Percentiles rank a stretch among this genome's conserved stretches.
Conservation (phyloP, 257 asterid genomes). For the Solanum etuberosum region DNA sequence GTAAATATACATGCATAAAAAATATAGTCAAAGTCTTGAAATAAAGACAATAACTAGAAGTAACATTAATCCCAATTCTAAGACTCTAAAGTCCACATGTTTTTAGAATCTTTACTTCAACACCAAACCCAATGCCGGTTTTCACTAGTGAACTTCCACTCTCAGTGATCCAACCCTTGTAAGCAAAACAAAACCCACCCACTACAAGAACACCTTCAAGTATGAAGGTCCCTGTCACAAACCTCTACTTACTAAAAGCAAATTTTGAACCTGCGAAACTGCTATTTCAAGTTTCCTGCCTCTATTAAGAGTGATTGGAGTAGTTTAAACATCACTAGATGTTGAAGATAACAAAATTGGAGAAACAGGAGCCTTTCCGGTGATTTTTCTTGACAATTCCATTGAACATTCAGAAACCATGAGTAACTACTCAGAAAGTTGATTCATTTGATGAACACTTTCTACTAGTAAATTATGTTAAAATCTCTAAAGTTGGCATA, state of each 20-base stretch:
- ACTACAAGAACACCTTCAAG: no score
- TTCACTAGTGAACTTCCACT: no score
- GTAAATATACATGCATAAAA: neutral
- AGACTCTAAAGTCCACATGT: constrained; percentile 81
- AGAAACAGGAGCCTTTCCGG: constrained; percentile 48
- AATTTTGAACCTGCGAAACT: constrained; percentile 46
- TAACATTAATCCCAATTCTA: constrained; percentile 63
- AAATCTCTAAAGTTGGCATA: neutral
- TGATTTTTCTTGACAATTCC: constrained; percentile 46
- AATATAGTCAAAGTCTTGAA: neutral
- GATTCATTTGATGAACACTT: neutral
- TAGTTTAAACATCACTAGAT: constrained; percentile 2
- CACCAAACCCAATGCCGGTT: no score
- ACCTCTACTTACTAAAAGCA: no score
- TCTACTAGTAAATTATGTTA: neutral
- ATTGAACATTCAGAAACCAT: no score
- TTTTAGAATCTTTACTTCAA: constrained; percentile 80
- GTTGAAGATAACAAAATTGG: neutral
- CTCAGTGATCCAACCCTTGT: no score
- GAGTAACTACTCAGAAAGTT: neutral
- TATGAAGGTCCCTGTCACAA: no score
- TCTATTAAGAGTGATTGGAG: constrained; percentile 48
- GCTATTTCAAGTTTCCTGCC: constrained; percentile 58
- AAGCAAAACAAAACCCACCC: no score
- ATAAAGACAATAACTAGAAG: neutral